Conservation (phyloP, 345 rosid species). For the Psidium friedrichsthalianum region DNA sequence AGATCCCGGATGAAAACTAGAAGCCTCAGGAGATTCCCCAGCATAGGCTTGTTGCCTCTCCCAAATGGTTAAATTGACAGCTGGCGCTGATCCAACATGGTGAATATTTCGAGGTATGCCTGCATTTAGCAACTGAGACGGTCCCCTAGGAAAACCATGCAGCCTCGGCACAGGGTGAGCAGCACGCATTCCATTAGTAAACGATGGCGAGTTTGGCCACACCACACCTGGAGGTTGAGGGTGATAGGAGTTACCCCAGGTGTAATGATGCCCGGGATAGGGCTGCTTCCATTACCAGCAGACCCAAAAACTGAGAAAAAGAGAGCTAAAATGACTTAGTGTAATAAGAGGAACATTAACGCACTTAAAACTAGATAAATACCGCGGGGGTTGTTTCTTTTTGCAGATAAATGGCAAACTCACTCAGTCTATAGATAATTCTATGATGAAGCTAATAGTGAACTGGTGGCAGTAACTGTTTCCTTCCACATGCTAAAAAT, state of each 20-base stretch:
- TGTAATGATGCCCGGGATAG: conserved; percentile 43
- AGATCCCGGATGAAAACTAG: conserved; percentile 19
- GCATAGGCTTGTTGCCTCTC: conserved; percentile 54
- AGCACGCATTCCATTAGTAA: conserved; percentile 43
- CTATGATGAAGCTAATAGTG: background rate
- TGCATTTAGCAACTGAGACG: conserved; percentile 46
- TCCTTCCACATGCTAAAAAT: background rate
- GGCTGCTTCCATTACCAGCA: conserved; percentile 52
- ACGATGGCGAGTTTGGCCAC: conserved; percentile 85
- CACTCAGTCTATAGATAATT: background rate
- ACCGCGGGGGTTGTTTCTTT: background rate
- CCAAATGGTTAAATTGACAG: conserved; percentile 67
- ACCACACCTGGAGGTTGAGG: conserved; percentile 48
- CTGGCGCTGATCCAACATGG: conserved; percentile 82
- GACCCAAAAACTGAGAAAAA: conserved; percentile 48
- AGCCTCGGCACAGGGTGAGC: conserved; percentile 40
- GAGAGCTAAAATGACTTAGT: background rate
- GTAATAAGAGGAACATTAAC: background rate
- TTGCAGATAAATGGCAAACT: background rate
- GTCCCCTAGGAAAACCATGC: conserved; percentile 58
- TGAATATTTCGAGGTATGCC: conserved; percentile 45
- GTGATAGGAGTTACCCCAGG: conserved; percentile 63
- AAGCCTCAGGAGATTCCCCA: conserved; percentile 61
- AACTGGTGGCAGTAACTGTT: background rate
- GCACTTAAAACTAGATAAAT: background rate